A percentile compares a stretch with the other conserved stretches of the same genome.
These are phyloP conservation scores for Globisporangium recalcitrans DNA, from an alignment of 352 stramenopile genomes.

Conservation along the genomic window DNA sequence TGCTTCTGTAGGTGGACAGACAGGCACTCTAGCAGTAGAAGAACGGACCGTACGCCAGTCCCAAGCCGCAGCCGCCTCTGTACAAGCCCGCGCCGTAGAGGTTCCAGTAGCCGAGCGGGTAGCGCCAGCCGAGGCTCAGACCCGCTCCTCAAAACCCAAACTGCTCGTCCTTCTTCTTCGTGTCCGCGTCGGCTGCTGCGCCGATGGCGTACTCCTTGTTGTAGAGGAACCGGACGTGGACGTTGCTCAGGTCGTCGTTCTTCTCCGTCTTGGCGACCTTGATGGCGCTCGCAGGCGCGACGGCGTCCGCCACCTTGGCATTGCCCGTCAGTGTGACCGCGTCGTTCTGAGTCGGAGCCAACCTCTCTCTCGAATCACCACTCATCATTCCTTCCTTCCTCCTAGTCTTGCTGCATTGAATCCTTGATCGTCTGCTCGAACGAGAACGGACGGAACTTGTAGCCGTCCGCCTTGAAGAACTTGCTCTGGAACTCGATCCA, in stretches of 20 bases:
- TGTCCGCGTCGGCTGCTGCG: not conserved
- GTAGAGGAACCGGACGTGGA: constrained; percentile 5
- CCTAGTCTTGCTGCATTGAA: constrained; percentile 45
- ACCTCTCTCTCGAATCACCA: too few species aligned
- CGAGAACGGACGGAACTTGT: constrained; percentile 95
- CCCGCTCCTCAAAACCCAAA: not conserved
- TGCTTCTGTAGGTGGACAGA: too few species aligned
- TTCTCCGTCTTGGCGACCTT: not conserved
- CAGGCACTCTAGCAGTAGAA: constrained; percentile 39
- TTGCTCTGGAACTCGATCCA: constrained; percentile 99
- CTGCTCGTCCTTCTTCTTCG: constrained; percentile 9
- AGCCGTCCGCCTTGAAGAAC: constrained; percentile 97
- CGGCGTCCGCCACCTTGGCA: constrained; percentile 1
- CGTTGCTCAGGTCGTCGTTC: not conserved
- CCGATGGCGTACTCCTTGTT: constrained; percentile 2
- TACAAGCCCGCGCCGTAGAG: constrained; percentile 13
- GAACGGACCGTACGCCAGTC: constrained; percentile 14
- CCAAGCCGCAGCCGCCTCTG: constrained; percentile 10
- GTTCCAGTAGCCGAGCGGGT: constrained; percentile 21
- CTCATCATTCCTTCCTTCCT: too few species aligned
- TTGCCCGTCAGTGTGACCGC: not conserved
- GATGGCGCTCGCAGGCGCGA: not conserved
- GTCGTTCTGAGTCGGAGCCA: constrained; percentile 9
- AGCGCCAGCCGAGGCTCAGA: constrained; percentile 13
- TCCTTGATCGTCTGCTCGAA: constrained; percentile 88